Conservation (phyloP, 2,329 filamentous ascomycete genomes). For the Colletotrichum aenigma region DNA sequence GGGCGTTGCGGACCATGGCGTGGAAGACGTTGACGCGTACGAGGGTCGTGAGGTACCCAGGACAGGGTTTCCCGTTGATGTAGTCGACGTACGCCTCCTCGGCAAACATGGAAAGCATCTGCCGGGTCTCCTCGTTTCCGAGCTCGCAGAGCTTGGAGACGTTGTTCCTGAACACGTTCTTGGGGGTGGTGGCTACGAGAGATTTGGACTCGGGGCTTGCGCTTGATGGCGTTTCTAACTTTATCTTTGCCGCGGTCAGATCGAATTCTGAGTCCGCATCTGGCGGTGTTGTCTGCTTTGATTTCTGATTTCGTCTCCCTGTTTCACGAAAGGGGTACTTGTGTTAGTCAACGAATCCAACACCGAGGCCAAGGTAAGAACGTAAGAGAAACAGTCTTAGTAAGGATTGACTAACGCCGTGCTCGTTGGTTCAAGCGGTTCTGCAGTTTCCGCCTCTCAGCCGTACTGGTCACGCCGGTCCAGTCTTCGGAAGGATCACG, state of each 20-base stretch:
- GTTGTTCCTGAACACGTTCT: neutral
- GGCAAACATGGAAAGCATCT: neutral
- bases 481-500: slow-evolving; percentile 31
- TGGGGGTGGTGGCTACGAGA: neutral
- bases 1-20: slow-evolving; percentile 15
- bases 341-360: neutral
- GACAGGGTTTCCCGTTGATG: neutral
- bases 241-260: neutral
- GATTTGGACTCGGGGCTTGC: neutral
- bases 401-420: neutral
- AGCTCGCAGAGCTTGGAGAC: neutral
- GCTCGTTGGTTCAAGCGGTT: slow-evolving; percentile 19
- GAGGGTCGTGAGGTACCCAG: slow-evolving; percentile 5
- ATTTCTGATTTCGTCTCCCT: neutral
- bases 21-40: slow-evolving; percentile 22
- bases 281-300: neutral
- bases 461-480: slow-evolving; percentile 33
- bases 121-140: neutral
- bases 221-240: neutral
- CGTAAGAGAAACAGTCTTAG: neutral
- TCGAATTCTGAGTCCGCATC: neutral
- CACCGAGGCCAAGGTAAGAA: neutral
- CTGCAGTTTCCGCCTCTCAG: slow-evolving; percentile 20
- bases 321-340: neutral
- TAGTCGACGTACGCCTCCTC: slow-evolving; percentile 1